Conservation (phyloP, 1,284 basidiomycete species). For the Stereum hirsutum region DNA sequence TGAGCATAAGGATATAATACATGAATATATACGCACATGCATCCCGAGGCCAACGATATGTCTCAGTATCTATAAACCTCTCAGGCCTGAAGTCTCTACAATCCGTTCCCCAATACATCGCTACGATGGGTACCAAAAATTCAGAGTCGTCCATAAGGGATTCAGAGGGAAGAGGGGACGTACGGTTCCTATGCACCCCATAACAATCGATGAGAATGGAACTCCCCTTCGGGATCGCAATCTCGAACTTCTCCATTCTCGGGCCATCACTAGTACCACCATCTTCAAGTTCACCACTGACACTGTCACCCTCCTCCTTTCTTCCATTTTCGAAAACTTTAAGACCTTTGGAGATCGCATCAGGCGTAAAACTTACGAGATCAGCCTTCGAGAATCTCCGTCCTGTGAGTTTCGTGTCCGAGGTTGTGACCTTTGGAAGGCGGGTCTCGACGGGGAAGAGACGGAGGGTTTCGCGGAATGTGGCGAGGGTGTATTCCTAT, state of each 20-base stretch:
- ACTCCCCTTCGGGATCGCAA: constrained; percentile 31
- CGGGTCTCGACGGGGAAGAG: too few relatives aligned
- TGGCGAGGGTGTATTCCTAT: too few relatives aligned
- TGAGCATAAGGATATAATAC: constrained; percentile 1
- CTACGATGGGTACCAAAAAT: constrained; percentile 9
- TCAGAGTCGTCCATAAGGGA: not conserved
- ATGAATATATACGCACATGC: constrained; percentile 14
- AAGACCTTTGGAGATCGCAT: too few relatives aligned
- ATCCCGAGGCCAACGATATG: constrained; percentile 28
- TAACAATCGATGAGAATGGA: constrained; percentile 28
- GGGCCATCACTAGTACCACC: constrained; percentile 10
- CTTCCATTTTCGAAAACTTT: too few relatives aligned
- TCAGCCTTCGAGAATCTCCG: constrained; percentile 26
- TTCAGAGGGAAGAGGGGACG: constrained; percentile 5
- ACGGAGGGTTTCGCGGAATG: too few relatives aligned
- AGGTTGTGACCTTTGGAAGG: too few relatives aligned
- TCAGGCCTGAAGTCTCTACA: constrained; percentile 32
- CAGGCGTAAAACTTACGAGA: too few relatives aligned
- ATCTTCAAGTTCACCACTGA: too few relatives aligned
- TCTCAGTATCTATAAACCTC: constrained; percentile 33
- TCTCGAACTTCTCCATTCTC: constrained; percentile 18
- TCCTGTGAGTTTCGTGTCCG: constrained; percentile 24
- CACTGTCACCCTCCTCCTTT: too few relatives aligned
- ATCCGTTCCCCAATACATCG: constrained; percentile 34
- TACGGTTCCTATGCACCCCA: constrained; percentile 27